phyloP scores from a whole-genome alignment of 176 grass and related monocot genomes.

The Echinochloa phyllopogon region DNA sequence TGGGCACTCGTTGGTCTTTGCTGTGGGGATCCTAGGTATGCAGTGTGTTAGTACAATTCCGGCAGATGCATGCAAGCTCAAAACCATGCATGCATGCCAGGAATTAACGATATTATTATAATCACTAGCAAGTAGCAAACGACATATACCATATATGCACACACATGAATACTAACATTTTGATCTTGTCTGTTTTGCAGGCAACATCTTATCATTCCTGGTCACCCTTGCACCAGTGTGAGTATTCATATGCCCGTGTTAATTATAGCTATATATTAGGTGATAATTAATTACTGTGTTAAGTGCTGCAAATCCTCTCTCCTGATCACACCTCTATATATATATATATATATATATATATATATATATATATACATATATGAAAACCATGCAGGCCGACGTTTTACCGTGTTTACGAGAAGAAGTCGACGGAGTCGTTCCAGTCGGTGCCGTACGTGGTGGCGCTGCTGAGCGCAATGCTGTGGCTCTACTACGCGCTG shows the following conservation, averaged over 20 bases:
- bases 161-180: background rate
- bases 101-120: too few species aligned
- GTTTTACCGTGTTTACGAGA: constrained; percentile 83
- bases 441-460: constrained; percentile 80
- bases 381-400: constrained; percentile 48
- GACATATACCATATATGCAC: too few species aligned
- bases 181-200: constrained; percentile 41
- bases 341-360: background rate
- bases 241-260: background rate
- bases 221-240: constrained; percentile 80
- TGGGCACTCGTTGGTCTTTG: constrained; percentile 42
- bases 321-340: background rate
- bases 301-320: background rate
- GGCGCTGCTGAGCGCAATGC: constrained; percentile 82
- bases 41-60: background rate
- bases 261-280: too few species aligned
- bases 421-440: constrained; percentile 90
- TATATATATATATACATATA: background rate
- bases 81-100: background rate
- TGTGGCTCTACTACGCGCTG: constrained; percentile 89
- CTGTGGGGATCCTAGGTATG: constrained; percentile 50
- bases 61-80: background rate
- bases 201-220: constrained; percentile 78
- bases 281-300: too few species aligned
- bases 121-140: too few species aligned